phyloP scores from a whole-genome alignment of 139 green algal genomes.

The Marvania coccoides region DNA sequence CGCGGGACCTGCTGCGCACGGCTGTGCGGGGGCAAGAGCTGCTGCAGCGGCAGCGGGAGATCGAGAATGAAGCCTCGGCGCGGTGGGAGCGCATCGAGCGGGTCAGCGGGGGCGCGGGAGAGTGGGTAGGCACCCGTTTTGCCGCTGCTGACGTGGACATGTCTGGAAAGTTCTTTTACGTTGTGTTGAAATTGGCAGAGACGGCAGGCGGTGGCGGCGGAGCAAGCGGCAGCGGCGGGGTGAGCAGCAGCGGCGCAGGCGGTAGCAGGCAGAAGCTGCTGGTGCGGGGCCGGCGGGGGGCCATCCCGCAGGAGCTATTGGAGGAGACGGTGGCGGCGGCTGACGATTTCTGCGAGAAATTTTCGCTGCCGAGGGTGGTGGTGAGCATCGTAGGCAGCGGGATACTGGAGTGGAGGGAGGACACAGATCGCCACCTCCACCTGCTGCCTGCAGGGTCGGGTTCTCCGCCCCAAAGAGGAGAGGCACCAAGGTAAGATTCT shows the following conservation, averaged over 20 bases:
- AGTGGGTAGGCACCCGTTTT: slow-evolving; percentile 8
- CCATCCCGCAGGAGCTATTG: neutral
- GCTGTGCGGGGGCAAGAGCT: slow-evolving; percentile 39
- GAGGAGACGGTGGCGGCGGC: slow-evolving; percentile 3
- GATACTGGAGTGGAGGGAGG: slow-evolving; percentile 24
- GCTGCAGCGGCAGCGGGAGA: slow-evolving; percentile 50
- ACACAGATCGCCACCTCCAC: slow-evolving; percentile 15
- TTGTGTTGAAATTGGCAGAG: slow-evolving; percentile 6
- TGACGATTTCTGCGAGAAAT: neutral
- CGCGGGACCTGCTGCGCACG: slow-evolving; percentile 12
- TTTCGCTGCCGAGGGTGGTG: neutral
- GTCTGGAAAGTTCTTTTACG: slow-evolving; percentile 16
- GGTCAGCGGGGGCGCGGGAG: neutral
- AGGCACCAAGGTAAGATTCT: too few relatives aligned
- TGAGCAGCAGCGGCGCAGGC: neutral
- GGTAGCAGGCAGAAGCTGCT: neutral
- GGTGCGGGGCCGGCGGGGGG: neutral
- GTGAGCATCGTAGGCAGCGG: slow-evolving; percentile 9
- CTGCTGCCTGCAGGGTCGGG: too few relatives aligned
- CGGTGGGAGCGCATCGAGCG: slow-evolving; percentile 5
- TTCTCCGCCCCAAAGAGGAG: too few relatives aligned
- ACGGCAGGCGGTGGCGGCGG: neutral
- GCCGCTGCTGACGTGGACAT: slow-evolving; percentile 4
- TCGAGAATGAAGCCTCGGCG: slow-evolving; percentile 35
- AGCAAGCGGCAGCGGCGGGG: neutral